Base-by-base conservation (phyloP, 2,329 filamentous ascomycete genomes). In the Neofusicoccum sp. region DNA sequence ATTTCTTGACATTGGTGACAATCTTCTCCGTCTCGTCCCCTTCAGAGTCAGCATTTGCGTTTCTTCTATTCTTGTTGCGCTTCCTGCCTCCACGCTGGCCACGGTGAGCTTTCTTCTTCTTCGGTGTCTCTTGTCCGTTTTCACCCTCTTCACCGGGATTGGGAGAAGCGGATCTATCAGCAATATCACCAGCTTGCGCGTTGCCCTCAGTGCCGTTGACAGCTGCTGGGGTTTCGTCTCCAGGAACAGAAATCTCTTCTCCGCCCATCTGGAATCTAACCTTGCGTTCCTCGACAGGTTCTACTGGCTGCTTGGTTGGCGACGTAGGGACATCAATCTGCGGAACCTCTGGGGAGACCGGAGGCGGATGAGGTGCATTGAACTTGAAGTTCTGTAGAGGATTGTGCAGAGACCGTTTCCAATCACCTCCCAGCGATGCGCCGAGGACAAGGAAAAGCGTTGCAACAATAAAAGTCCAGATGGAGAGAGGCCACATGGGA, bases 71-170 rank as follows among this genome's bases (percentile, higher is more conserved):
- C 68, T 79, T 80, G 66, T 78, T 77, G 37, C 73, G 71, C 67
- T 78, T 79, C 22, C 74, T 73, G 28, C 81, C 81, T 31, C 80
- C 81, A 16, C 81, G 77, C 65, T 79, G 79, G 29, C 81, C 81
- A 62, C 81, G 72, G 54, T 81, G 80, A 4, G 80, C 80, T 66
- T 82, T 82, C 71, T 80, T 81, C 71, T 82, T 82, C 68, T 78
- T 79, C 0, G 69, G 71, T 1, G 73, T 73, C 9, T 64, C 62
- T 31, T 58, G 52, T 14, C 39, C 61, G n/a, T 36, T 54, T 16
- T 60, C 48, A 64, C 67, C 28, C 66, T 67, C 31, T 65, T 62
- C 14, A 62, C 67, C 9, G 70, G 64, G 37, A 71, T 72, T 52
- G 29, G 52, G 61, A 9, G 50, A 63, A 8, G 31, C 49, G 8